Evolutionary conservation across 495 filamentous ascomycete genomes (phyloP).

Genomic region (Tuber microsphaerosporum): DNA sequence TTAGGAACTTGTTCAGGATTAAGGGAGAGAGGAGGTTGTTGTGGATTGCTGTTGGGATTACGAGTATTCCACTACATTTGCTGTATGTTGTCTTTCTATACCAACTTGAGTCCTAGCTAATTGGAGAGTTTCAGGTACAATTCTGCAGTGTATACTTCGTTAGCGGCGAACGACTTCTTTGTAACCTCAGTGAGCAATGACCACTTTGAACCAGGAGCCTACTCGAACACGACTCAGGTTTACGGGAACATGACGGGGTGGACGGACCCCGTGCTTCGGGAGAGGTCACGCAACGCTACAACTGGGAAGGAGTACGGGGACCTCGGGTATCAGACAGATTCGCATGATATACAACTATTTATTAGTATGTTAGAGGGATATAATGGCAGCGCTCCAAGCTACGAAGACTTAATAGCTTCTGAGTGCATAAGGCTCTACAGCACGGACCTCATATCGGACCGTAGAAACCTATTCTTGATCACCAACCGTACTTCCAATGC

Average conservation of each 20-base stretch:
- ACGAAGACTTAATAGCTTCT: not conserved
- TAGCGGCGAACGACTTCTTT: conserved; percentile 1
- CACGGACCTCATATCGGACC: not conserved
- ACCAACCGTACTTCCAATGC: not conserved
- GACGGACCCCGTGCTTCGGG: too few relatives aligned
- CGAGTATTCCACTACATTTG: conserved; percentile 39
- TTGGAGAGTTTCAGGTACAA: conserved; percentile 20
- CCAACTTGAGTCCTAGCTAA: not conserved
- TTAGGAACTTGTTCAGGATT: conserved; percentile 34
- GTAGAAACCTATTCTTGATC: not conserved
- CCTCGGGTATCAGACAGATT: not conserved
- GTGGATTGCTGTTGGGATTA: conserved; percentile 33
- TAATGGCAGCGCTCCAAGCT: not conserved
- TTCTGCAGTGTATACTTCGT: conserved; percentile 35
- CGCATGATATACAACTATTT: not conserved
- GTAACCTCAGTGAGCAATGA: not conserved
- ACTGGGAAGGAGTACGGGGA: too few relatives aligned
- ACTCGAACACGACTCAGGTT: conserved; percentile 6
- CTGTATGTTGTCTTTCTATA: conserved; percentile 24
- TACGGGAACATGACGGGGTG: too few relatives aligned
- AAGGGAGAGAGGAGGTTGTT: conserved; percentile 10
- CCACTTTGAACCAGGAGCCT: not conserved
- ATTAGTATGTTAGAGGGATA: not conserved
- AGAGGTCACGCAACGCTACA: too few relatives aligned
- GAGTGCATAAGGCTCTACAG: not conserved